Conservation (phyloP, 1,284 basidiomycete genomes). For the Puccinia hordei region DNA sequence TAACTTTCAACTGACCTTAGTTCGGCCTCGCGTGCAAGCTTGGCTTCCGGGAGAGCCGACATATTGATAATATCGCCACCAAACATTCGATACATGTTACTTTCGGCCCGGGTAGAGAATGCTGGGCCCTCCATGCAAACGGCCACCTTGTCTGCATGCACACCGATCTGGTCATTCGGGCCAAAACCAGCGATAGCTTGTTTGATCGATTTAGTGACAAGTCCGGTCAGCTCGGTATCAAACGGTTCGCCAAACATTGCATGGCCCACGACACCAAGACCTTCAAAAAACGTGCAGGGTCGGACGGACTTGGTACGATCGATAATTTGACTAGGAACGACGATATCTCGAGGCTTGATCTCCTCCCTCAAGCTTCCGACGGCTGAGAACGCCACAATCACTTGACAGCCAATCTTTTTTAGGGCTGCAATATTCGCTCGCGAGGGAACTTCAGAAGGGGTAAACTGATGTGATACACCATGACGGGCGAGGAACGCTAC, state of each 20-base stretch:
- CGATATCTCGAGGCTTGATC: slow-evolving; percentile 74
- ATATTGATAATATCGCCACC: slow-evolving; percentile 95
- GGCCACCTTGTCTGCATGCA: slow-evolving; percentile 80
- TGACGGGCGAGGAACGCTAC: slow-evolving; percentile 93
- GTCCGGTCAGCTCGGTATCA: slow-evolving; percentile 67
- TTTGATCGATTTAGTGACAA: slow-evolving; percentile 68
- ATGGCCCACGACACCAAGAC: slow-evolving; percentile 80
- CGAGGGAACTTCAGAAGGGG: slow-evolving; percentile 75
- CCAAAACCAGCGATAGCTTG: slow-evolving; percentile 67
- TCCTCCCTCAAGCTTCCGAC: slow-evolving; percentile 96
- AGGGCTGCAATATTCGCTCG: slow-evolving; percentile 94
- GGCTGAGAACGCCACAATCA: slow-evolving; percentile 89
- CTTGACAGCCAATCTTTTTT: slow-evolving; percentile 84
- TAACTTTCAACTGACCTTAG: slow-evolving; percentile 74
- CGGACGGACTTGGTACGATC: slow-evolving; percentile 92
- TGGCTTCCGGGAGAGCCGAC: slow-evolving; percentile 93
- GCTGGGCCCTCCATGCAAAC: slow-evolving; percentile 98
- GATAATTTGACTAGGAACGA: slow-evolving; percentile 88
- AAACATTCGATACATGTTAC: slow-evolving; percentile 87
- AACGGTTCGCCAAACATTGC: slow-evolving; percentile 82
- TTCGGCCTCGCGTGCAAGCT: slow-evolving; percentile 92
- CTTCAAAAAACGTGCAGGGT: slow-evolving; percentile 77
- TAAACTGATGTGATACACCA: slow-evolving; percentile 72
- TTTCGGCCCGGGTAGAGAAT: slow-evolving; percentile 90
- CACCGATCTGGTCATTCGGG: slow-evolving; percentile 62